Evolutionary conservation across 108 stramenopile genomes (phyloP), one percentile per base, ranked within the genome.

Genomic region (Nitzschia sp.): DNA sequence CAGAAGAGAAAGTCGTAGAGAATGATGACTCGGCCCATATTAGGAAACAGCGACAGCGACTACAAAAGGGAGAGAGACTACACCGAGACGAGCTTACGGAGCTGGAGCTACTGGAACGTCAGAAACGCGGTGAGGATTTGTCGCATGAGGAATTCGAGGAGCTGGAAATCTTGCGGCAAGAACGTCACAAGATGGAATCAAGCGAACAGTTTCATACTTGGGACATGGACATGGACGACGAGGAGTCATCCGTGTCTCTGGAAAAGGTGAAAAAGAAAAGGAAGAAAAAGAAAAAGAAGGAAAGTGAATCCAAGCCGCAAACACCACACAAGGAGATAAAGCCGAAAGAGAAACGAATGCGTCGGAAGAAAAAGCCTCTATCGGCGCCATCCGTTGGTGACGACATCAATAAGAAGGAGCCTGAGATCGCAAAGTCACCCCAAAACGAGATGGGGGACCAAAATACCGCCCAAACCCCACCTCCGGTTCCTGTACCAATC

Each of bases 161-260:
- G 30, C 61, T 72, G 23, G 71, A 72, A 29, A 57, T 72, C 3
- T 38, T 72, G 71, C 48, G 58, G 38, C 59, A 44, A 15, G 58
- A 71, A 53, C 58, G 70, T 30, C 34, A 25, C 9, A 46, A 38
- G n/a, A 26, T 22, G 16, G 41, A 45, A 23, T 30, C 26, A 25
- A 63, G 33, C 13, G 5, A 54, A 45, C 16, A 26, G 9, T 11
- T 41, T 44, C 19, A 41, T 2, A 31, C n/a, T 1, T 41, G 36
- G 36, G 5, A 45, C 23, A n/a, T 41, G 0, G 41, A 41, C n/a
- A 15, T 9, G 1, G 60, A 61, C 25, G 41, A 45, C 25, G 60
- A 61, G 23, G 9, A 33, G 5, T 26, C 11, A 3, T 26, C 13
- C 16, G 38, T 38, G 17, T 15, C 45, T 1, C 11, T 8, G 38